Evolutionary conservation across 2,329 filamentous ascomycete species (phyloP), one percentile per base, ranked within the genome.

Genomic region (Botrytis fragariae): DNA sequence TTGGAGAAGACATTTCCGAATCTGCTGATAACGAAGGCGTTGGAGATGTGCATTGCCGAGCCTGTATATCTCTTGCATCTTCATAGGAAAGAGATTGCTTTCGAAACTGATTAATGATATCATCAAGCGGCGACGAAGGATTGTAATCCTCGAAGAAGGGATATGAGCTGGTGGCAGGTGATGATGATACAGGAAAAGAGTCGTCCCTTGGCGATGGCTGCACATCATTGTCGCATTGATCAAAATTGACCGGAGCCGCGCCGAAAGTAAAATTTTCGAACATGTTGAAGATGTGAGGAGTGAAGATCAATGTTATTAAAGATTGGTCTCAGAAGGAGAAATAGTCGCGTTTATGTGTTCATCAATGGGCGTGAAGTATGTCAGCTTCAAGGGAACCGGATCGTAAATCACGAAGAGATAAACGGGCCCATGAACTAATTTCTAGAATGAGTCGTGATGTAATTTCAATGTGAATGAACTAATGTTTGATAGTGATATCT

Each of bases 231-330:
- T 72, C 71, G n/a, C 16, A 63, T 59, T 73, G 54, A 70, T 45
- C 35, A 44, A 57, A 57, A 39, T 73, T 60, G 42, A 45, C 35
- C 1, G 64, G 65, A 57, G 71, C 65, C n/a, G 71, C 71, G 18
- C 64, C 71, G 29, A 73, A 73, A 29, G 71, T 73, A 45, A 73
- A 73, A 25, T 73, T 62, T 2, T 73, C 71, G 22, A 73, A 73
- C 71, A 73, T 73, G 1, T 5, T 32, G 65, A 25, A 54, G 45
- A 20, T 61, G 37, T n/a, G 18, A 67, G 25, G 20, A 44, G 44
- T 71, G 32, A n/a, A 39, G 12, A 18, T 25, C 29, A n/a, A 22
- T 48, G 3, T 22, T 32, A 16, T 45, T 37, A 29, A n/a, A 57
- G 51, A 20, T 67, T 10, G 20, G 44, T 32, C 29, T 51, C 25